A percentile compares a stretch with the other conserved stretches of the same genome.
Conservation (phyloP, 139 green algal species). For the Ettlia oleoabundans region DNA sequence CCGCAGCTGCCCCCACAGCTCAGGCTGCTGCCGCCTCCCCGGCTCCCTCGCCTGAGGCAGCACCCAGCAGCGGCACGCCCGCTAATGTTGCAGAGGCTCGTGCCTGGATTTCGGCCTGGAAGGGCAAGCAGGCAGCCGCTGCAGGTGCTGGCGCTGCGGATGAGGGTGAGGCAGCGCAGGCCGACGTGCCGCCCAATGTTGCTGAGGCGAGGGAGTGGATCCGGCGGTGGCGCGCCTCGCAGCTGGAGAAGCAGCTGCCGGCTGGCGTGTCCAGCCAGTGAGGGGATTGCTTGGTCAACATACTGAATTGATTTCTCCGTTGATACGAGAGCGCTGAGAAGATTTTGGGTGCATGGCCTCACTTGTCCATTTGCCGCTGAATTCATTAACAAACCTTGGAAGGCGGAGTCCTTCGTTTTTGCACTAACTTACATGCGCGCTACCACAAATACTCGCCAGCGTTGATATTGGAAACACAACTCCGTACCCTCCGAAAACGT, state of each 20-base stretch:
- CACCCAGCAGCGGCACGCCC: background rate
- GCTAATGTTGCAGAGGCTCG: slow-evolving; percentile 9
- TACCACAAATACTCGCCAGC: too few species aligned
- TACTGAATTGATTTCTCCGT: background rate
- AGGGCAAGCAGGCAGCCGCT: background rate
- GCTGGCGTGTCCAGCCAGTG: background rate
- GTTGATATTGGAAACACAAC: too few species aligned
- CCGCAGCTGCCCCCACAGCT: background rate
- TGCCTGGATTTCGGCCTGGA: slow-evolving; percentile 17
- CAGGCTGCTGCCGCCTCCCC: background rate
- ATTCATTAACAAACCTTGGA: too few species aligned
- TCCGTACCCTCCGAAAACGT: too few species aligned
- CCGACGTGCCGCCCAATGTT: slow-evolving; percentile 37
- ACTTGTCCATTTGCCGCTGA: too few species aligned
- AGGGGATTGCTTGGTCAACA: background rate
- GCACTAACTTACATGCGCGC: too few species aligned
- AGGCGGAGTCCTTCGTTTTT: too few species aligned
- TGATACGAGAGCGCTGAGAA: background rate
- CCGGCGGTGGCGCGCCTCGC: slow-evolving; percentile 51
- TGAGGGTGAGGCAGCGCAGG: background rate
- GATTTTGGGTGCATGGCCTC: too few species aligned
- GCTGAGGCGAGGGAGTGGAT: slow-evolving; percentile 43
- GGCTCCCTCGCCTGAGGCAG: background rate
- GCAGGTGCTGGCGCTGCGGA: background rate
- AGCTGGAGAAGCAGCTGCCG: slow-evolving; percentile 42